Evolutionary conservation across 1,284 basidiomycete species (phyloP).

Genomic region (Schizophyllum amplum): DNA sequence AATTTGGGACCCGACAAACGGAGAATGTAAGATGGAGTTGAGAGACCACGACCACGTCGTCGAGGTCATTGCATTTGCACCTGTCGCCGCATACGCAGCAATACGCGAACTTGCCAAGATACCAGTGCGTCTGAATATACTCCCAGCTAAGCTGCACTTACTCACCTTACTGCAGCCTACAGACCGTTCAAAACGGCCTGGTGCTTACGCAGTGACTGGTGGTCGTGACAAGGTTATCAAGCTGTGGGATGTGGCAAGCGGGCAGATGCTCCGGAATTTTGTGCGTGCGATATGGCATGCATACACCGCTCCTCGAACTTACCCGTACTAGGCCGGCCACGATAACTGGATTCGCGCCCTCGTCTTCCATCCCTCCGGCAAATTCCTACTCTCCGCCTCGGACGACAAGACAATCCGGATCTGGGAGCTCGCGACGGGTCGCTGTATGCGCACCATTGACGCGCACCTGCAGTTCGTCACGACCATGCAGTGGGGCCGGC

Average conservation of each 20-base stretch:
- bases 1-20: conserved; percentile 72
- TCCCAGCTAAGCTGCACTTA: conserved; percentile 19
- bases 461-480: conserved; percentile 84
- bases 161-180: conserved; percentile 26
- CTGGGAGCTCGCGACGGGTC: conserved; percentile 80
- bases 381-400: conserved; percentile 75
- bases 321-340: conserved; percentile 50
- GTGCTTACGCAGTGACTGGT: conserved; percentile 70
- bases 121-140: conserved; percentile 33
- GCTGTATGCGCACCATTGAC: conserved; percentile 78
- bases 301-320: conserved; percentile 13
- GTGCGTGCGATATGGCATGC: conserved; percentile 5
- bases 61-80: conserved; percentile 80
- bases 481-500: conserved; percentile 75
- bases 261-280: conserved; percentile 44
- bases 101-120: conserved; percentile 75
- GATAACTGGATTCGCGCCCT: conserved; percentile 83
- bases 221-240: conserved; percentile 85
- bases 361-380: conserved; percentile 81
- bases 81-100: conserved; percentile 61
- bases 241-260: conserved; percentile 77
- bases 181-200: conserved; percentile 35
- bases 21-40: conserved; percentile 76
- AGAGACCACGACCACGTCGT: conserved; percentile 87
- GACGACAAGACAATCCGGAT: conserved; percentile 89